phyloP scores from a whole-genome alignment of 1,284 basidiomycete genomes.

The Apiotrichum porosum region DNA sequence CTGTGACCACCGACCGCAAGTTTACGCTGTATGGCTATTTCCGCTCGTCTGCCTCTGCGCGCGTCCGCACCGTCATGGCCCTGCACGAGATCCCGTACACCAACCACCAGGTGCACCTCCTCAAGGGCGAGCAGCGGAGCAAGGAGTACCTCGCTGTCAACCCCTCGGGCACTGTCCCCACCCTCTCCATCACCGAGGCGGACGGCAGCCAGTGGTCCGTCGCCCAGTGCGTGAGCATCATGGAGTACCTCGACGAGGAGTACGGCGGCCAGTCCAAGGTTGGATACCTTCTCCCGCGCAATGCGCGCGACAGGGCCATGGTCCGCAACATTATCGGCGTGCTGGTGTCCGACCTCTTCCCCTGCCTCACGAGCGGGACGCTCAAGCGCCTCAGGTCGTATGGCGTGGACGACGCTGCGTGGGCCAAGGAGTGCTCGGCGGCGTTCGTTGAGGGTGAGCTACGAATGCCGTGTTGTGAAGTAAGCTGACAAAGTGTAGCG shows the following conservation, averaged over 20 bases:
- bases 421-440: conserved; percentile 6
- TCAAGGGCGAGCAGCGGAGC: conserved; percentile 11
- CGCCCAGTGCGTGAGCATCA: conserved; percentile 13
- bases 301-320: conserved; percentile 1
- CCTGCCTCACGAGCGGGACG: conserved; percentile 8
- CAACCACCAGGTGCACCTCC: conserved; percentile 5
- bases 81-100: conserved; percentile 9
- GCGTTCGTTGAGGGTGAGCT: conserved; percentile 2
- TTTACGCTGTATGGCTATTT: conserved; percentile 18
- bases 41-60: conserved; percentile 14
- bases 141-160: conserved; percentile 7
- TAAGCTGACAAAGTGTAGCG: conserved; percentile 1
- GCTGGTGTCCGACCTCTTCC: conserved; percentile 15
- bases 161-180: conserved; percentile 8
- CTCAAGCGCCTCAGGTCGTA: conserved; percentile 6
- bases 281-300: conserved; percentile 7
- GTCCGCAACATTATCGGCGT: conserved; percentile 12
- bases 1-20: too few species aligned
- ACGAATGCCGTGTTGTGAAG: background rate
- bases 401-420: conserved; percentile 7
- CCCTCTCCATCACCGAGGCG: conserved; percentile 5
- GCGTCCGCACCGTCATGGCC: conserved; percentile 16
- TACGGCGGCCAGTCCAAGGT: background rate
- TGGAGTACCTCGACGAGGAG: conserved; percentile 17
- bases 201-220: conserved; percentile 7